phyloP scores from a whole-genome alignment of 345 rosid genomes.

The Leavenworthia alabamica region DNA sequence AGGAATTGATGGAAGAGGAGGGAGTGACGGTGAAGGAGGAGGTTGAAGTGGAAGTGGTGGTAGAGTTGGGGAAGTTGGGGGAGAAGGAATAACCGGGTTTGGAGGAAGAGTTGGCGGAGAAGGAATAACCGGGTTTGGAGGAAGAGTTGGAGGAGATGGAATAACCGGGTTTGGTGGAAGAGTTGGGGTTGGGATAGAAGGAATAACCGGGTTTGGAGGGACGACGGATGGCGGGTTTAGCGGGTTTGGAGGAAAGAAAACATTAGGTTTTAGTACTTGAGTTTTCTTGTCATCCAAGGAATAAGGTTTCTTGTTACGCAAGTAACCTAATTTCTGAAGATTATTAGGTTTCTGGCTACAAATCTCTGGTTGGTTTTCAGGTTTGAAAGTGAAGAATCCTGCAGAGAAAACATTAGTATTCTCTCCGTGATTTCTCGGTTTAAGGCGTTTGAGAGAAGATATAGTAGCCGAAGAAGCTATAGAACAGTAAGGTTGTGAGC shows the following conservation, averaged over 20 bases:
- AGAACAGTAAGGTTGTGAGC: slow-evolving; percentile 69
- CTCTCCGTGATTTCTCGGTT: slow-evolving; percentile 42
- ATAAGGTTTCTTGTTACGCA: slow-evolving; percentile 8
- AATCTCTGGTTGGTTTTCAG: slow-evolving; percentile 46
- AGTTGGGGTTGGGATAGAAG: slow-evolving; percentile 25
- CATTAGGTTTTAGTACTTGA: slow-evolving; percentile 8
- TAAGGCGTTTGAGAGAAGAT: slow-evolving; percentile 47
- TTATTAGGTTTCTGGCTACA: slow-evolving; percentile 56
- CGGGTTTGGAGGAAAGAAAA: slow-evolving; percentile 31
- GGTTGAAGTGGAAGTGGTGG: slow-evolving; percentile 30
- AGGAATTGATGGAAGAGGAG: slow-evolving; percentile 30
- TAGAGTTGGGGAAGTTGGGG: too few relatives aligned
- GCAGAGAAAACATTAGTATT: slow-evolving; percentile 60
- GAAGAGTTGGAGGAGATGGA: slow-evolving; percentile 56
- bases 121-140: too few relatives aligned
- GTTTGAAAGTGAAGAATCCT: slow-evolving; percentile 88
- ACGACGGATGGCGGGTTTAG: slow-evolving; percentile 22
- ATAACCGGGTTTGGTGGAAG: slow-evolving; percentile 26
- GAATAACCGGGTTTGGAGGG: slow-evolving; percentile 28
- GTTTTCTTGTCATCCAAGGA: slow-evolving; percentile 13
- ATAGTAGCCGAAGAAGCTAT: slow-evolving; percentile 66
- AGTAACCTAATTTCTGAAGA: slow-evolving; percentile 3
- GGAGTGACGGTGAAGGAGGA: slow-evolving; percentile 28
- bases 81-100: too few relatives aligned
- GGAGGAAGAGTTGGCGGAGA: too few relatives aligned